phyloP scores from a whole-genome alignment of 805 yeast species.

The Teunomyces panamensis region DNA sequence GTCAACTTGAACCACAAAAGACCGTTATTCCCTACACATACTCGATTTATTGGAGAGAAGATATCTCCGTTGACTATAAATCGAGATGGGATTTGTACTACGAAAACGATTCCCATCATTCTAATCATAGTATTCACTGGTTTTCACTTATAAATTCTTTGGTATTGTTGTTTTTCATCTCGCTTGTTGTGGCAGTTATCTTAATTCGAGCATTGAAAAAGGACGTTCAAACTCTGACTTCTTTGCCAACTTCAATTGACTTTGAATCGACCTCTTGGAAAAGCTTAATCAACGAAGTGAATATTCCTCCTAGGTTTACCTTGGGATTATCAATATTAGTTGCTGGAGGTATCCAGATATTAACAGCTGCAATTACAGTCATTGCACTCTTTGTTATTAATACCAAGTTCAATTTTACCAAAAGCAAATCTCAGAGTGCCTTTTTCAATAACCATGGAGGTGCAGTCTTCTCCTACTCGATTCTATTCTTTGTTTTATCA shows the following conservation, averaged over 20 bases:
- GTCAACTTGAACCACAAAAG: conserved; percentile 14
- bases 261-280: conserved; percentile 41
- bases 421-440: conserved; percentile 42
- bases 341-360: conserved; percentile 73
- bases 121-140: conserved; percentile 64
- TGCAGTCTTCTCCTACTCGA: conserved; percentile 59
- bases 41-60: conserved; percentile 87
- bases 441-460: conserved; percentile 67
- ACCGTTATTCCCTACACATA: conserved; percentile 71
- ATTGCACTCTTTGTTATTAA: conserved; percentile 48
- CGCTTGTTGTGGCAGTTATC: conserved; percentile 64
- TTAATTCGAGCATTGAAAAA: conserved; percentile 53
- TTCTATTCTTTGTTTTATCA: conserved; percentile 60
- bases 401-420: conserved; percentile 22
- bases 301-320: conserved; percentile 48
- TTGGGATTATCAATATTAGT: conserved; percentile 53
- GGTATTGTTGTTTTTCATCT: conserved; percentile 58
- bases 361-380: conserved; percentile 63
- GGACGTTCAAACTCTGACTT: conserved; percentile 37
- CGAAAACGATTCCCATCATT: conserved; percentile 47
- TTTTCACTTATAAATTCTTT: conserved; percentile 69
- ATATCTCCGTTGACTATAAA: conserved; percentile 58
- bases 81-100: conserved; percentile 74
- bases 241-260: conserved; percentile 11
- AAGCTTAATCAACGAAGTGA: conserved; percentile 51